Base-by-base conservation (phyloP, 257 asterid species). In the Ilex aquifolium region DNA sequence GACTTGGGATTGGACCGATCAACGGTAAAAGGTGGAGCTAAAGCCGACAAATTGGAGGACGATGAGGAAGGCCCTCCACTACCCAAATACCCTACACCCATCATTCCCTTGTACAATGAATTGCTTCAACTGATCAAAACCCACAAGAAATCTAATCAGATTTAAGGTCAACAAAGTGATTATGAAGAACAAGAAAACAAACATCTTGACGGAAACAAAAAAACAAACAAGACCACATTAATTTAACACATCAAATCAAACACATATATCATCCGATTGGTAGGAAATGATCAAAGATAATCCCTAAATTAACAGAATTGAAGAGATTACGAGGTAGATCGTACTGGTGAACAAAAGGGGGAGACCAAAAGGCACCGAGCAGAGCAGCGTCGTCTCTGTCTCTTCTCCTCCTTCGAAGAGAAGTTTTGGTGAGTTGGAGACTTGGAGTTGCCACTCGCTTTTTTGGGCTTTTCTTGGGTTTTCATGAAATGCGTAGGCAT, bases 1-100 rank as follows among this genome's bases (percentile, higher is more conserved):
- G 85, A 76, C 31, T 80, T 89, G 55, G 84, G 79, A 77, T 76
- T 79, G 69, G 76, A 62, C 62, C 95, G 79, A 72, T 84, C 92
- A 62, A 93, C 91, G 69, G 95, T 90, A 75, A 93, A 93, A 1
- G 99, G 97, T n/a, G 95, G 96, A 16, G 99, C 99, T 71, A 78
- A 64, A 68, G 99, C 85, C 59, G 99, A 93, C 68, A 93, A 79
- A 84, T 82, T 87, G 10, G 97, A 88, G 59, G 76, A 69, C 4
- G 95, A 74, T 3, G 92, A 71, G 10, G 88, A 75, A 5, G 86
- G 71, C 32, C 83, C 92, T 52, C 95, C 93, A 14, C 57, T 67
- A 66, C 85, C 85, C 71, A 79, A 54, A 69, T 80, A 69, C 70
- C 95, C 86, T 29, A 81, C 81, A 73, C 92, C 83, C 86, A 83